Evolutionary conservation across 2,329 filamentous ascomycete species (phyloP).

Genomic region (Didymellaceae sp.): DNA sequence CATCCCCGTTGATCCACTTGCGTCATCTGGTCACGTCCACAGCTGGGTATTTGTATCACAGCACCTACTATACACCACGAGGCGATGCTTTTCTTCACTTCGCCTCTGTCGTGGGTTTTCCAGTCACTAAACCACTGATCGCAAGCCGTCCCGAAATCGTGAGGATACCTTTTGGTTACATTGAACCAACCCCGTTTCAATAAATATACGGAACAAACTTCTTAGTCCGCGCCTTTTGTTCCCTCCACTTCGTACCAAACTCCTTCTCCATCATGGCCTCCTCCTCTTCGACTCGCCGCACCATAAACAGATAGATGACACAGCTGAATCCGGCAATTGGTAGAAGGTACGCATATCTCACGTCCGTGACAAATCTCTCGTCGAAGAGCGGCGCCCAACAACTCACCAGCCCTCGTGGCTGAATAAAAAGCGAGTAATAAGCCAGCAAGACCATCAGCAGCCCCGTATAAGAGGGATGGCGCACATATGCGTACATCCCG

Average conservation of each 20-base stretch:
- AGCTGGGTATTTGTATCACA: too few species aligned
- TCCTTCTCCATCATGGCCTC: constrained; percentile 57
- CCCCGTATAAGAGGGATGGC: constrained; percentile 62
- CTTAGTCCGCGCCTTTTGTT: constrained; percentile 56
- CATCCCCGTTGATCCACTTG: neutral
- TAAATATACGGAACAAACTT: constrained; percentile 54
- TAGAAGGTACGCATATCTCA: constrained; percentile 28
- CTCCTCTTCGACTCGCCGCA: constrained; percentile 21
- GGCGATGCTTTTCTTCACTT: neutral
- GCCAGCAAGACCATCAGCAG: constrained; percentile 45
- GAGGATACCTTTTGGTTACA: neutral
- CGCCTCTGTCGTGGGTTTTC: neutral
- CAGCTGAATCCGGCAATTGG: constrained; percentile 5
- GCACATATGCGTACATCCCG: constrained; percentile 58
- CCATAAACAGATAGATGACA: constrained; percentile 11
- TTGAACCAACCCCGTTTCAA: neutral
- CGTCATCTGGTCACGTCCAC: too few species aligned
- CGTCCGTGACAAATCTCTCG: constrained; percentile 53
- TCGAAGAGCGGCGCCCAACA: constrained; percentile 24
- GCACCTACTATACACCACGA: neutral
- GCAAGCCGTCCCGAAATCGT: too few species aligned
- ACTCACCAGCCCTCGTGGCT: constrained; percentile 26
- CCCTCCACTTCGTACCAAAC: constrained; percentile 59
- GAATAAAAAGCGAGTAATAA: constrained; percentile 9
- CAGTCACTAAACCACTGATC: too few species aligned